phyloP scores from a whole-genome alignment of 306 rosid species.

The Carpinus viminea region DNA sequence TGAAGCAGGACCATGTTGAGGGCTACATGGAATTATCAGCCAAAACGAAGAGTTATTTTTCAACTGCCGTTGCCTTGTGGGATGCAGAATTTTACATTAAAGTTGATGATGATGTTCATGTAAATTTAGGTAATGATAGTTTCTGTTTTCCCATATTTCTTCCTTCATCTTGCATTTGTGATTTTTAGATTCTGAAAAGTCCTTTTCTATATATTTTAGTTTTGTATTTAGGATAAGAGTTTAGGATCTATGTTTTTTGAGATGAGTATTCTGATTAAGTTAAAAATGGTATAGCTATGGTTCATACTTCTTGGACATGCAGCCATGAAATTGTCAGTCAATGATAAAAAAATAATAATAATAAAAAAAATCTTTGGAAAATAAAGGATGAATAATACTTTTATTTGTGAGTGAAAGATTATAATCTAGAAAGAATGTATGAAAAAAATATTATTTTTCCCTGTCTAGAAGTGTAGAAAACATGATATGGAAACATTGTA shows the following conservation, averaged over 20 bases:
- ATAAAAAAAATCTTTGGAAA: not conserved
- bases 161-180: constrained; percentile 6
- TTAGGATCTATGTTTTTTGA: not conserved
- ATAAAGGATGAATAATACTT: not conserved
- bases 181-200: not conserved
- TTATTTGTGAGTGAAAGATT: not conserved
- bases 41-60: constrained; percentile 72
- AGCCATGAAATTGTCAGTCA: no score
- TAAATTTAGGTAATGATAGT: constrained; percentile 66
- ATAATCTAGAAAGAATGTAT: not conserved
- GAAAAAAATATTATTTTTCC: not conserved
- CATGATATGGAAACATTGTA: not conserved
- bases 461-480: not conserved
- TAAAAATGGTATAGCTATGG: not conserved
- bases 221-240: not conserved
- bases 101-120: constrained; percentile 93
- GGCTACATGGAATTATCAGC: constrained; percentile 79
- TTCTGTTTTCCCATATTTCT: not conserved
- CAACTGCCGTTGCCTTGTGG: constrained; percentile 76
- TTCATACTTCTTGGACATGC: not conserved
- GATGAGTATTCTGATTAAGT: not conserved
- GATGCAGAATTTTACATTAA: constrained; percentile 85
- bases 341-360: not conserved
- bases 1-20: constrained; percentile 66
- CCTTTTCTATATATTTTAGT: not conserved